phyloP scores from a whole-genome alignment of 345 rosid genomes.

The Chamaenerion angustifolium region DNA sequence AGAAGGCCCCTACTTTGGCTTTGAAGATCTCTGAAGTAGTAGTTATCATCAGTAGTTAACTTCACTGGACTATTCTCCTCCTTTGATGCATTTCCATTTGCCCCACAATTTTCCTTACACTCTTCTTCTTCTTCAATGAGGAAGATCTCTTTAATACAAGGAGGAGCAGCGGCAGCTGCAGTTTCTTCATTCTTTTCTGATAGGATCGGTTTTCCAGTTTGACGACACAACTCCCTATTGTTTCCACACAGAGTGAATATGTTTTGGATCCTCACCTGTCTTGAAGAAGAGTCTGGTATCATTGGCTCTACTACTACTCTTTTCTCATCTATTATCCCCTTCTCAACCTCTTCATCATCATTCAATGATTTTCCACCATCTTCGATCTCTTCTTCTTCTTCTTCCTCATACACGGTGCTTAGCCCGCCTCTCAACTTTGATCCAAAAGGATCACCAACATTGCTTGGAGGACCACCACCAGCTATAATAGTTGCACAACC shows the following conservation, averaged over 20 bases:
- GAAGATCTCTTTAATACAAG: too few relatives aligned
- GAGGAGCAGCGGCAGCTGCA: conserved; percentile 1
- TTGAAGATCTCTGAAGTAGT: too few relatives aligned
- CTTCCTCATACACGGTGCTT: conserved; percentile 92
- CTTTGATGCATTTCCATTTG: too few relatives aligned
- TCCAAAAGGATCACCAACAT: conserved; percentile 22
- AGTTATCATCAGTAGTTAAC: too few relatives aligned
- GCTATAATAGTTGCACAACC: neutral
- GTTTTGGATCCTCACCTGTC: conserved; percentile 59
- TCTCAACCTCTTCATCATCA: conserved; percentile 61
- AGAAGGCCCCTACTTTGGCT: conserved; percentile 6
- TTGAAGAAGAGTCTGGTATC: conserved; percentile 36
- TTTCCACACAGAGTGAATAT: conserved; percentile 93
- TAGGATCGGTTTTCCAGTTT: conserved; percentile 24
- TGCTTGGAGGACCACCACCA: conserved; percentile 25
- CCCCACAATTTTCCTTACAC: too few relatives aligned
- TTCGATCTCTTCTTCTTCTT: conserved; percentile 43
- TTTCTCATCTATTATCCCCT: conserved; percentile 67
- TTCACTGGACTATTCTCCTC: too few relatives aligned
- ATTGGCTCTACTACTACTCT: conserved; percentile 17
- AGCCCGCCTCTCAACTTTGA: conserved; percentile 41
- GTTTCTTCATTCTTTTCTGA: conserved; percentile 11
- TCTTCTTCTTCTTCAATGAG: neutral
- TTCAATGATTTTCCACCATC: conserved; percentile 8
- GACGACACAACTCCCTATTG: conserved; percentile 73